phyloP scores from a whole-genome alignment of 1,284 basidiomycete species.

The Takashimella tepidaria region DNA sequence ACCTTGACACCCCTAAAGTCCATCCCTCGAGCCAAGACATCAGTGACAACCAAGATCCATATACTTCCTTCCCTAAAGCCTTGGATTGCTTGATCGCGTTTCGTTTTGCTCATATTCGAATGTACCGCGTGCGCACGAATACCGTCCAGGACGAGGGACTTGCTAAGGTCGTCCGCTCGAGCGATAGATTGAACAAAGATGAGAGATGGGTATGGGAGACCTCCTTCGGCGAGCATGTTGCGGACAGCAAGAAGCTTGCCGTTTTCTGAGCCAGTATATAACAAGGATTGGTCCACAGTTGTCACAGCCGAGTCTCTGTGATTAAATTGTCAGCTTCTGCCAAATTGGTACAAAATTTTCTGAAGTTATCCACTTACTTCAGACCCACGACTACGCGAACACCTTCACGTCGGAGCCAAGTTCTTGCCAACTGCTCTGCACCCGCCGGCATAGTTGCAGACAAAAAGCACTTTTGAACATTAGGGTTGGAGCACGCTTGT shows the following conservation, averaged over 20 bases:
- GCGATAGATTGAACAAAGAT: slow-evolving; percentile 92
- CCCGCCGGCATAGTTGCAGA: slow-evolving; percentile 89
- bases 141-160: slow-evolving; percentile 80
- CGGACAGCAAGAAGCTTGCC: slow-evolving; percentile 86
- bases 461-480: slow-evolving; percentile 82
- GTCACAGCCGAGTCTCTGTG: slow-evolving; percentile 70
- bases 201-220: slow-evolving; percentile 79
- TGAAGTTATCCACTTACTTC: slow-evolving; percentile 59
- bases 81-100: slow-evolving; percentile 76
- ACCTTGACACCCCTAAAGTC: slow-evolving; percentile 93
- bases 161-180: slow-evolving; percentile 81
- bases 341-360: background rate
- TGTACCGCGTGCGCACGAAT: slow-evolving; percentile 87
- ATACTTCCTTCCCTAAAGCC: slow-evolving; percentile 81
- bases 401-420: slow-evolving; percentile 68
- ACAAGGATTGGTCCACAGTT: slow-evolving; percentile 77
- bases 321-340: background rate
- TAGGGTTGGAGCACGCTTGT: slow-evolving; percentile 66
- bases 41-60: slow-evolving; percentile 90
- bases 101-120: slow-evolving; percentile 76
- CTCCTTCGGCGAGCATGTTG: slow-evolving; percentile 71
- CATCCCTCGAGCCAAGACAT: slow-evolving; percentile 94
- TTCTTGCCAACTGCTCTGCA: slow-evolving; percentile 79
- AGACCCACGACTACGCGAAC: slow-evolving; percentile 88
- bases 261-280: slow-evolving; percentile 85